These are phyloP conservation scores for Nephelium lappaceum DNA, from an alignment of 345 rosid genomes.

Conservation along the genomic window DNA sequence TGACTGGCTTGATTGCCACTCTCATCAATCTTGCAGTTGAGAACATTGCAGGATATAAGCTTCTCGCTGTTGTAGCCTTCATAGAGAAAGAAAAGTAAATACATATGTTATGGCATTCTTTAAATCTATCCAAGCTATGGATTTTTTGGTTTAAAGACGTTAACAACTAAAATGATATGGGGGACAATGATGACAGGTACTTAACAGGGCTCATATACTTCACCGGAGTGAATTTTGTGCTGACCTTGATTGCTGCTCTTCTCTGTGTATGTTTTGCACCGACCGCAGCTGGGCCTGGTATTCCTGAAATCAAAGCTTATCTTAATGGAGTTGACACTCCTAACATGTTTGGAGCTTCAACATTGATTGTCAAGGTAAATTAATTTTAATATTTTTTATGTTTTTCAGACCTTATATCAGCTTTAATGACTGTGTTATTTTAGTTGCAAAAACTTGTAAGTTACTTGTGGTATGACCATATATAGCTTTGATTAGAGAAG, in stretches of 20 bases:
- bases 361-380: slow-evolving; percentile 82
- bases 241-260: slow-evolving; percentile 65
- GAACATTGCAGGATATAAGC: slow-evolving; percentile 93
- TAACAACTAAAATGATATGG: background rate
- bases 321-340: slow-evolving; percentile 96
- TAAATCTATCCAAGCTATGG: background rate
- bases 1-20: slow-evolving; percentile 84
- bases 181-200: slow-evolving; percentile 52
- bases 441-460: too few species aligned
- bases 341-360: slow-evolving; percentile 78
- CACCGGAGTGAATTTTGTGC: slow-evolving; percentile 59
- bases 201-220: slow-evolving; percentile 54
- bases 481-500: background rate
- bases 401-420: background rate
- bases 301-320: slow-evolving; percentile 96
- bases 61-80: slow-evolving; percentile 65
- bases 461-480: too few species aligned
- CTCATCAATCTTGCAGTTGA: slow-evolving; percentile 84
- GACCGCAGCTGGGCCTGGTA: slow-evolving; percentile 95
- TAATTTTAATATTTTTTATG: background rate
- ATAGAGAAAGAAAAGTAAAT: slow-evolving; percentile 60
- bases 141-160: background rate
- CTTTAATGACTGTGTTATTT: background rate
- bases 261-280: slow-evolving; percentile 89
- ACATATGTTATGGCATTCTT: background rate